Evolutionary conservation across 2,329 filamentous ascomycete species (phyloP).

Genomic region (Arthrobotrys megalospora): DNA sequence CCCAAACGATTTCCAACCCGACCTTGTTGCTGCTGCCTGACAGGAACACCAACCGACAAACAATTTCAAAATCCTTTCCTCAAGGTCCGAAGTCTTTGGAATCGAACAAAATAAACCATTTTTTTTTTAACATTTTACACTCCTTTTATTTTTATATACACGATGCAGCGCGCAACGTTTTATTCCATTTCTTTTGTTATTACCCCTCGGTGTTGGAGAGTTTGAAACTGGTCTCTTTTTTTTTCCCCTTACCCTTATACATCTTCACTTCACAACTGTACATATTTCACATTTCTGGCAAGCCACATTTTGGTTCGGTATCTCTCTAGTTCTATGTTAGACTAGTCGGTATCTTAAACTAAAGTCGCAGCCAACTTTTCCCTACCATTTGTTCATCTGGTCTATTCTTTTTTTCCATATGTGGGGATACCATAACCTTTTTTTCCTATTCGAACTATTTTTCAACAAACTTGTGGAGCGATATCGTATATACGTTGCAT

Average conservation of each 20-base stretch:
- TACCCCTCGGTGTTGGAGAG: constrained; percentile 49
- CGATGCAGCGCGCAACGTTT: constrained; percentile 47
- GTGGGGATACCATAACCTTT: constrained; percentile 46
- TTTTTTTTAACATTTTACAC: constrained; percentile 16
- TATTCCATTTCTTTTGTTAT: constrained; percentile 32
- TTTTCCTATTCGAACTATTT: constrained; percentile 1
- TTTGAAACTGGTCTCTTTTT: constrained; percentile 26
- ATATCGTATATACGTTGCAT: constrained; percentile 27
- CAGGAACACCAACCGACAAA: too few relatives aligned
- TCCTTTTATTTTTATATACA: constrained; percentile 20
- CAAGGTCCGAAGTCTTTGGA: background rate
- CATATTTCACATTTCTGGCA: constrained; percentile 22
- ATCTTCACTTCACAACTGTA: constrained; percentile 16
- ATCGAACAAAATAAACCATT: background rate
- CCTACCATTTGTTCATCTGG: background rate
- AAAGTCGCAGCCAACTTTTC: background rate
- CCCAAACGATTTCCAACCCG: too few relatives aligned
- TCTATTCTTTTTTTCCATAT: constrained; percentile 9
- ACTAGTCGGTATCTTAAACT: background rate
- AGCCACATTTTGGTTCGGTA: background rate
- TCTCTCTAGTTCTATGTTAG: background rate
- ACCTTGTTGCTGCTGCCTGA: too few relatives aligned
- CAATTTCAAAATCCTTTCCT: too few relatives aligned
- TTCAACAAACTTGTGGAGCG: constrained; percentile 18
- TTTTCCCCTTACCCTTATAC: background rate